Evolutionary conservation across 2,329 filamentous ascomycete genomes (phyloP), one percentile per base, ranked within the genome.

Genomic region (Didymosphaeria variabile): DNA sequence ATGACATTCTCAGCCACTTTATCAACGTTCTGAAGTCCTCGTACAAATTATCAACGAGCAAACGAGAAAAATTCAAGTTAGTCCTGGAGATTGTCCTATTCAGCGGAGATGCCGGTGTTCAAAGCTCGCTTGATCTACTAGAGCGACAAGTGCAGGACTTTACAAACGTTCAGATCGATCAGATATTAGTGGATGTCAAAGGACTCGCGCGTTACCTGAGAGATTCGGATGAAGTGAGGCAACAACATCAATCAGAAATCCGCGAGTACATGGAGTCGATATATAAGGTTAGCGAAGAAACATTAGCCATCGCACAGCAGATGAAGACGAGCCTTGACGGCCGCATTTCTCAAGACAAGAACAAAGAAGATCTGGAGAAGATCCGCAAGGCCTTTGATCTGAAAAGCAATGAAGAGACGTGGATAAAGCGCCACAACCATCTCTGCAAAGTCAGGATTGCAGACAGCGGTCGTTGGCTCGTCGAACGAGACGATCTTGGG

Each of bases 1-100:
- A 61, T 34, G 32, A 36, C 2, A 61, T 64, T 40, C 52, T 64
- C 13, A 32, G 45, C 1, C 61, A 62, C 15, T 64, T 62, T 3
- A 17, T 64, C 32, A 38, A 58, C 2, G 32, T 64, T 3, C 53
- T 68, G 17, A 42, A 21, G 17, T 57, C 45, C 19, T 68, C 64
- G 0, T 65, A 68, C 51, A 52, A 53, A 8, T 29, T 66, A 7
- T 60, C 62, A 4, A 66, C 58, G n/a, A 67, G 60, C 54, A 68
- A 47, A 23, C 63, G 26, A 40, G 55, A 67, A 32, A 66, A 55
- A 7, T 26, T 49, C 5, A 67, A 67, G 44, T n/a, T 45, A 5
- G 61, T 65, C 42, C n/a, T 61, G 2, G 45, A 38, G 1, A 45
- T 68, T 2, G 32, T 67, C 2, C 58, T 65, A 1, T 68, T 68